Evolutionary conservation across 1,284 basidiomycete genomes (phyloP), one percentile per base, ranked within the genome.

Genomic region (Ustilago sp.): DNA sequence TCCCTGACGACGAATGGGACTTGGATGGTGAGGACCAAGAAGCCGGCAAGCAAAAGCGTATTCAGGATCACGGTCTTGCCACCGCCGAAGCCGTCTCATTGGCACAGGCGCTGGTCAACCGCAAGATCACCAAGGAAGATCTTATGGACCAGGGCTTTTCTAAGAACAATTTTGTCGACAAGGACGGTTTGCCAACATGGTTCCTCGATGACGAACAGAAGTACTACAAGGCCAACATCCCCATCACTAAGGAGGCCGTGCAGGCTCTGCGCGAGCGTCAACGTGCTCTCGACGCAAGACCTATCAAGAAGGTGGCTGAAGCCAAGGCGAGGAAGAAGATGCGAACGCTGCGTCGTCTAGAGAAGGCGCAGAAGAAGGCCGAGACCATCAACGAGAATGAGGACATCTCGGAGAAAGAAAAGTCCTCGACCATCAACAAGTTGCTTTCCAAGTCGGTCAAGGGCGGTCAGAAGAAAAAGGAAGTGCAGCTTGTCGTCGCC

Each of bases 301-400:
- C 97, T 17, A 99, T 99, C 88, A 99, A 98, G 89, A 99, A 99
- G 89, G 90, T 99, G 12, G 97, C 96, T 19, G 97, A 99, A 88
- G 97, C 97, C 50, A 99, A 99, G 87, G 95, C 94, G 41, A 90
- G 97, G 72, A 99, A 99, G 88, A 99, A 99, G 89, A 88, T 93
- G 86, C 94, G 93, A 87, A 93, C 94, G 4, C 89, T 91, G 23
- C 92, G 94, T 81, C 89, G 92, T 56, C 88, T 98, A 23, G 94
- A 97, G 81, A 96, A 94, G 87, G 94, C 94, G 15, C 91, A 94
- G 90, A 95, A 93, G 88, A 98, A 97, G 88, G 97, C 96, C 2
- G 95, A 98, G 83, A 94, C 93, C 63, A 91, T 99, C 71, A 95
- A 94, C 86, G 91, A 93, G 72, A 94, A 93, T 19, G 89, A 91